Evolutionary conservation across 768 basidiomycete species (phyloP).

Genomic region (Ramaria sp.): DNA sequence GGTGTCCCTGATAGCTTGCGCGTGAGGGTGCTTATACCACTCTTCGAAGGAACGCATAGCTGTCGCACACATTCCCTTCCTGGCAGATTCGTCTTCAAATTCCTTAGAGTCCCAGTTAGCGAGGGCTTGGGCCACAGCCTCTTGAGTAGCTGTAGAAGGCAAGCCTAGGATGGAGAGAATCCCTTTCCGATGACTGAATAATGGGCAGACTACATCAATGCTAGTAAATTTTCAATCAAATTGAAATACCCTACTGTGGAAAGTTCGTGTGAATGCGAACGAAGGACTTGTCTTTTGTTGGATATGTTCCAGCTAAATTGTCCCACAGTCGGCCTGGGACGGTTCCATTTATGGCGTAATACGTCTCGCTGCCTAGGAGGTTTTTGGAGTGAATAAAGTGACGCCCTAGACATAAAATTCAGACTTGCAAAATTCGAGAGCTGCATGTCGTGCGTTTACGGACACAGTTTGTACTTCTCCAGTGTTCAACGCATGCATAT

Average conservation of each 20-base stretch:
- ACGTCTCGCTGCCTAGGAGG: slow-evolving; percentile 40
- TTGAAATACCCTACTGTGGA: slow-evolving; percentile 34
- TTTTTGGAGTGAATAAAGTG: not conserved
- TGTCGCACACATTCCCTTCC: slow-evolving; percentile 36
- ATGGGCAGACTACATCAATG: not conserved
- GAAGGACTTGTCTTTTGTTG: slow-evolving; percentile 36
- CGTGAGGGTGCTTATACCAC: slow-evolving; percentile 43
- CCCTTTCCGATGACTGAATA: slow-evolving; percentile 36
- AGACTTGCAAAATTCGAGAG: slow-evolving; percentile 39
- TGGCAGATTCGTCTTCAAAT: slow-evolving; percentile 37
- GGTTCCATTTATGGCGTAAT: slow-evolving; percentile 33
- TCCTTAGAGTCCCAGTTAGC: slow-evolving; percentile 30
- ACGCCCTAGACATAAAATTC: not conserved
- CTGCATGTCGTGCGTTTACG: slow-evolving; percentile 46
- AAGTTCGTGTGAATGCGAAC: slow-evolving; percentile 57
- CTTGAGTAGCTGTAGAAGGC: slow-evolving; percentile 22
- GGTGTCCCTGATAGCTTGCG: slow-evolving; percentile 25
- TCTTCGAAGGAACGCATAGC: slow-evolving; percentile 36
- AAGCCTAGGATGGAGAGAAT: slow-evolving; percentile 32
- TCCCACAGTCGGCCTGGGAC: slow-evolving; percentile 30
- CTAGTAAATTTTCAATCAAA: not conserved
- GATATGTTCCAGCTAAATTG: slow-evolving; percentile 39
- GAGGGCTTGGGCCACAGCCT: slow-evolving; percentile 29
- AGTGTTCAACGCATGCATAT: slow-evolving; percentile 36
- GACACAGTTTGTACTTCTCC: slow-evolving; percentile 36